These are phyloP conservation scores for Hypoxylon rickii DNA, from an alignment of 495 filamentous ascomycete genomes.

Conservation along the genomic window DNA sequence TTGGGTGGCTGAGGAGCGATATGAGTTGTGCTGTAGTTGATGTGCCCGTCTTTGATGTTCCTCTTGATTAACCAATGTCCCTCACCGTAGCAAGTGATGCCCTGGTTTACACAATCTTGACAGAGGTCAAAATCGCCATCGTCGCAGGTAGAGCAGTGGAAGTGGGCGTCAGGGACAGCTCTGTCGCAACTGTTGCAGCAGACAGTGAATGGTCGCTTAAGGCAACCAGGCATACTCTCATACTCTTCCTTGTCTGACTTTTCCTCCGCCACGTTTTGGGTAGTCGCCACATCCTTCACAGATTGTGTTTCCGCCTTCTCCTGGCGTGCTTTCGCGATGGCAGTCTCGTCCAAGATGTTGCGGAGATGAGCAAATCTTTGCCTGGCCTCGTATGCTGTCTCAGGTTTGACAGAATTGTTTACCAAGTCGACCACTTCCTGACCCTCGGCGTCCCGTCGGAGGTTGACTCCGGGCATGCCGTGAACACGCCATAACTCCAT, in stretches of 20 bases:
- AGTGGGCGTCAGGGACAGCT: slow-evolving; percentile 79
- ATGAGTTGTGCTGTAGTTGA: slow-evolving; percentile 85
- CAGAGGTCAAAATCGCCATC: slow-evolving; percentile 95
- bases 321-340: no score
- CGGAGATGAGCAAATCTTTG: background rate
- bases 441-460: slow-evolving; percentile 25
- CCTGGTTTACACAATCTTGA: slow-evolving; percentile 72
- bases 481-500: slow-evolving; percentile 31
- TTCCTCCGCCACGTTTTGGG: slow-evolving; percentile 2
- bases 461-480: slow-evolving; percentile 31
- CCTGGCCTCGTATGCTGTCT: slow-evolving; percentile 3
- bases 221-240: slow-evolving; percentile 3
- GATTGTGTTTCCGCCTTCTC: slow-evolving; percentile 5
- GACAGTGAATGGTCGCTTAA: slow-evolving; percentile 58
- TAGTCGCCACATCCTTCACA: background rate
- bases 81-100: slow-evolving; percentile 73
- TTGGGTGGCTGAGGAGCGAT: slow-evolving; percentile 63
- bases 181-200: slow-evolving; percentile 91
- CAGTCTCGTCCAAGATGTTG: no score
- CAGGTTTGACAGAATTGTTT: slow-evolving; percentile 4
- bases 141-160: slow-evolving; percentile 92
- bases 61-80: slow-evolving; percentile 96
- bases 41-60: slow-evolving; percentile 72
- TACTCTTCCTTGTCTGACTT: slow-evolving; percentile 1
- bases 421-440: slow-evolving; percentile 35